These are phyloP conservation scores for Sordariomycetes sp. DNA, from an alignment of 2,329 filamentous ascomycete genomes.

Conservation along the genomic window DNA sequence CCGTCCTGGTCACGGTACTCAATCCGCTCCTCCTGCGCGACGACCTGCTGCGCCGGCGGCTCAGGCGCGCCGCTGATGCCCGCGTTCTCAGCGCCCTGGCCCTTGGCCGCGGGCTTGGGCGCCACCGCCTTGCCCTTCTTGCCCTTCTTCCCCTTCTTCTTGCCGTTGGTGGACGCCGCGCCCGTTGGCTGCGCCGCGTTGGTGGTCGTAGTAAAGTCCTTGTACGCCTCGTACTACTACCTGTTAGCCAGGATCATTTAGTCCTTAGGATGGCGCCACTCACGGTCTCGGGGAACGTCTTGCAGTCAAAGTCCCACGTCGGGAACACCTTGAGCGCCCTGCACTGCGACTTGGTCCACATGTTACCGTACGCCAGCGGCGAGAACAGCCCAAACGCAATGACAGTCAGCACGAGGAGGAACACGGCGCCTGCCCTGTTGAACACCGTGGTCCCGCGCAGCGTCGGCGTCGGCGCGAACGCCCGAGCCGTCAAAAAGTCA, in stretches of 20 bases:
- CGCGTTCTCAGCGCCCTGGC: constrained; percentile 11
- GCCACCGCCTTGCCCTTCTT: constrained; percentile 10
- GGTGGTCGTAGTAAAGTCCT: constrained; percentile 9
- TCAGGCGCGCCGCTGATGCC: constrained; percentile 35
- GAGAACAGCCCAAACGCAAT: constrained; percentile 74
- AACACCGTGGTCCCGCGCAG: constrained; percentile 24
- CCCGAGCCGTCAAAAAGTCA: constrained; percentile 67
- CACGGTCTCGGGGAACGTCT: constrained; percentile 78
- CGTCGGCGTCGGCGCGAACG: not conserved
- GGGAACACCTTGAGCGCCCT: constrained; percentile 73
- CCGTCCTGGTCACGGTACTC: constrained; percentile 94
- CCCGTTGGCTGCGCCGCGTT: constrained; percentile 5
- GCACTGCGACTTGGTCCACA: constrained; percentile 86
- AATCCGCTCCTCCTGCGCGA: constrained; percentile 61
- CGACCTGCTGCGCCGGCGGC: constrained; percentile 31
- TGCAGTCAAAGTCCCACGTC: constrained; percentile 97
- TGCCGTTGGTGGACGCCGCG: constrained; percentile 5
- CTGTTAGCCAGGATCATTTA: constrained; percentile 8
- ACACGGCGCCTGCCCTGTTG: constrained; percentile 59
- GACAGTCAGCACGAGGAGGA: constrained; percentile 62
- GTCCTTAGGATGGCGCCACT: constrained; percentile 27
- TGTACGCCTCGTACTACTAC: constrained; percentile 35
- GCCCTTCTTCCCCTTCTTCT: constrained; percentile 5
- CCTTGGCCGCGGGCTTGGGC: constrained; percentile 9
- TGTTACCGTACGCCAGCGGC: constrained; percentile 82